Conservation (phyloP, 768 basidiomycete genomes). For the Pleurotus eryngii region DNA sequence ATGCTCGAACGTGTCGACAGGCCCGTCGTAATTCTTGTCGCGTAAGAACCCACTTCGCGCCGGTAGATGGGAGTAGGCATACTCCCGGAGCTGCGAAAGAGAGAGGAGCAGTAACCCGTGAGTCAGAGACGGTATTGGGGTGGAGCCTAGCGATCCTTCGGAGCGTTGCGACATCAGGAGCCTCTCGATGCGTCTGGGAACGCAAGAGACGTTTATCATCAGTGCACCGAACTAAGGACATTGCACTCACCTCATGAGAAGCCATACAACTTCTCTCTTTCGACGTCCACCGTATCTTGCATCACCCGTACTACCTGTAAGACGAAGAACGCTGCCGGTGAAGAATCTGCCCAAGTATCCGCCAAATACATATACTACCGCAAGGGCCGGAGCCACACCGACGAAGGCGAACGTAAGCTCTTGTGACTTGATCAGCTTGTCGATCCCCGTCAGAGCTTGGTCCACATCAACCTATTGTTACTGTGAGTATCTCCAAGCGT, state of each 20-base stretch:
- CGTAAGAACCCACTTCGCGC: conserved; percentile 18
- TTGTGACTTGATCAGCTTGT: conserved; percentile 90
- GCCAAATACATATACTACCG: conserved; percentile 67
- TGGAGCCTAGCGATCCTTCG: conserved; percentile 6
- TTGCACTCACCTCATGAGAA: conserved; percentile 57
- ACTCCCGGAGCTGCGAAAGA: conserved; percentile 61
- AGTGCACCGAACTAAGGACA: neutral
- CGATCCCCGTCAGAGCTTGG: conserved; percentile 85
- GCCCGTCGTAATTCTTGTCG: neutral
- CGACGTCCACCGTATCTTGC: conserved; percentile 58
- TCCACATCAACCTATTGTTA: conserved; percentile 79
- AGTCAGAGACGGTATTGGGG: conserved; percentile 44
- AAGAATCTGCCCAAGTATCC: conserved; percentile 52
- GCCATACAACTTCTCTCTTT: conserved; percentile 57
- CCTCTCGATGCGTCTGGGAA: conserved; percentile 59
- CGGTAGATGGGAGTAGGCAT: conserved; percentile 57
- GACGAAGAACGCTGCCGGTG: conserved; percentile 32
- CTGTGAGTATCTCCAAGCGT: neutral
- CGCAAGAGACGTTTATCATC: neutral
- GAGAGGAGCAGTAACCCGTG: conserved; percentile 74
- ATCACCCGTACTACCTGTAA: conserved; percentile 26
- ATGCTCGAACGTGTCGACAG: neutral
- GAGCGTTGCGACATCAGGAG: conserved; percentile 53
- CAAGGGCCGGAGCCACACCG: conserved; percentile 87
- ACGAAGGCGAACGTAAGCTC: conserved; percentile 97